Percentiles rank a stretch among this genome's conserved stretches.
phyloP scores from a whole-genome alignment of 176 grass and related monocot genomes.

The Cymbopogon citratus region DNA sequence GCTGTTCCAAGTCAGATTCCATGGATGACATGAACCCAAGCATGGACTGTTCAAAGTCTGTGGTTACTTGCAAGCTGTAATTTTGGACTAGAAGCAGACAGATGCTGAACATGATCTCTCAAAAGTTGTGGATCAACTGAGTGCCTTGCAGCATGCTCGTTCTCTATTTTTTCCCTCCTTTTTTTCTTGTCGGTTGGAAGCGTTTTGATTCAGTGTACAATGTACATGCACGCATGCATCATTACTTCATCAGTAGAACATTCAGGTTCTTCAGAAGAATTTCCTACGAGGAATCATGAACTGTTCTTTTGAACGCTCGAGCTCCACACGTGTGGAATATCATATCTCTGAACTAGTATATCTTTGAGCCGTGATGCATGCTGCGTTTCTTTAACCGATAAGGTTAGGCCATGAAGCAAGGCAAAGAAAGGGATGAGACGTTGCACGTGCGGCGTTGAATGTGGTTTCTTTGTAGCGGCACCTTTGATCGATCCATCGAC shows the following conservation, averaged over 20 bases:
- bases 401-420: constrained; percentile 40
- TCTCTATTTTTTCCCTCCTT: too few relatives aligned
- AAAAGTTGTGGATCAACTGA: too few relatives aligned
- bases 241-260: not conserved
- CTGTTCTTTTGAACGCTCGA: not conserved
- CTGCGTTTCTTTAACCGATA: not conserved
- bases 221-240: not conserved
- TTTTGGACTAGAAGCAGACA: constrained; percentile 8
- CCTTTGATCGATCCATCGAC: not conserved
- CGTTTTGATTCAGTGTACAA: not conserved
- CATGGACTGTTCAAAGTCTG: not conserved
- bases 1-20: constrained; percentile 33
- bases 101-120: not conserved
- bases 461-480: not conserved
- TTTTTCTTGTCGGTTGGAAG: too few relatives aligned
- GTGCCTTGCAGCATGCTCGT: too few relatives aligned
- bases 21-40: not conserved
- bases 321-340: not conserved
- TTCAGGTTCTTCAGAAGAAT: not conserved
- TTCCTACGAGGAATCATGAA: not conserved
- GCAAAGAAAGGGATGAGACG: not conserved
- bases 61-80: constrained; percentile 16
- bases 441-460: constrained; percentile 20
- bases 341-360: not conserved
- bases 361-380: not conserved